A percentile compares a stretch with the other conserved stretches of the same genome.
Evolutionary conservation across 495 filamentous ascomycete genomes (phyloP).

Genomic region (Neurospora sp.): DNA sequence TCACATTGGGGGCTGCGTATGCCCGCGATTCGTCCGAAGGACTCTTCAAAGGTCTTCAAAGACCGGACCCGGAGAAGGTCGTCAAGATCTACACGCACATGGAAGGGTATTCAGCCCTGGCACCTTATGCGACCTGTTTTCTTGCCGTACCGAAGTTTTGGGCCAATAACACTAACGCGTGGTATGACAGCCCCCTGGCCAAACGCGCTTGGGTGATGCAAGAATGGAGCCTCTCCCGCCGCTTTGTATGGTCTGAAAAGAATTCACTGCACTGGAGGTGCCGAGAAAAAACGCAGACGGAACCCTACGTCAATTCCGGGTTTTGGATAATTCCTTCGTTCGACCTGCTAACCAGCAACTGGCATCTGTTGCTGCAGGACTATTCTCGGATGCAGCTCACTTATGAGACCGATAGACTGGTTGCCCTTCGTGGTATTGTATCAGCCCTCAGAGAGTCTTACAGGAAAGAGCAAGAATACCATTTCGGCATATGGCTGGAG

Average conservation of each 20-base stretch:
- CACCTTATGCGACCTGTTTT: background rate
- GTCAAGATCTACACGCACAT: background rate
- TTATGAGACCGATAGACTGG: background rate
- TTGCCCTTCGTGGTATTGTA: background rate
- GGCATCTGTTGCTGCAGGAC: accelerated
- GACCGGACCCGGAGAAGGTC: background rate
- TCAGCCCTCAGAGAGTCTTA: background rate
- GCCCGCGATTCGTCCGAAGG: background rate
- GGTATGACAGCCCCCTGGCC: background rate
- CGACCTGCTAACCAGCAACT: background rate
- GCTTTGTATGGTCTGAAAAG: background rate
- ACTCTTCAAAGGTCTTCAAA: background rate
- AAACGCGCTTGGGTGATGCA: background rate
- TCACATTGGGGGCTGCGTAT: background rate
- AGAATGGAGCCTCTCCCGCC: background rate
- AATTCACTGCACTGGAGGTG: background rate
- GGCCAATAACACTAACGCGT: background rate
- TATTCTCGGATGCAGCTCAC: background rate
- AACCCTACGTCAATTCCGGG: background rate
- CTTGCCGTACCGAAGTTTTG: background rate
- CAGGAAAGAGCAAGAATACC: background rate
- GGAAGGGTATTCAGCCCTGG: background rate
- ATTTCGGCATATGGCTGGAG: background rate
- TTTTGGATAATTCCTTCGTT: too few relatives aligned
- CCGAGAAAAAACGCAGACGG: background rate